phyloP scores from a whole-genome alignment of 2,329 filamentous ascomycete genomes.

The Periconia sp. region DNA sequence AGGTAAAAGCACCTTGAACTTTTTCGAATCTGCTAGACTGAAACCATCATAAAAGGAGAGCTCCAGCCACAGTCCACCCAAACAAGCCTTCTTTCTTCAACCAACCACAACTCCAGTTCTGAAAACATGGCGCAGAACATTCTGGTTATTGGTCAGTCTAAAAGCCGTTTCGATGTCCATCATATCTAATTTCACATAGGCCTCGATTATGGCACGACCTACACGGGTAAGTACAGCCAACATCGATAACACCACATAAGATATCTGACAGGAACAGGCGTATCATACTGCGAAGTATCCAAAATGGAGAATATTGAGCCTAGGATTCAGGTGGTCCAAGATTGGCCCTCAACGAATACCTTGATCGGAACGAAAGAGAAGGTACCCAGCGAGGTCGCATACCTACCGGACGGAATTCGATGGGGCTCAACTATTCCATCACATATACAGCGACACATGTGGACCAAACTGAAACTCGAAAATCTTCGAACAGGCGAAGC shows the following conservation, averaged over 20 bases:
- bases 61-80: too few relatives aligned
- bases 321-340: constrained; percentile 27
- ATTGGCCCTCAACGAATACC: constrained; percentile 31
- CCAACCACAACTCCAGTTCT: too few relatives aligned
- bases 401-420: constrained; percentile 10
- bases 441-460: constrained; percentile 33
- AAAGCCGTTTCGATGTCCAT: neutral
- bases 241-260: too few relatives aligned
- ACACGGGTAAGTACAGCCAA: constrained; percentile 22
- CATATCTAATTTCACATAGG: constrained; percentile 8
- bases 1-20: too few relatives aligned
- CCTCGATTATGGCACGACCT: constrained; percentile 30
- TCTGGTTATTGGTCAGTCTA: constrained; percentile 14
- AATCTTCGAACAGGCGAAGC: constrained; percentile 16
- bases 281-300: constrained; percentile 37
- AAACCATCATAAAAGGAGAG: too few relatives aligned
- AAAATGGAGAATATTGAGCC: constrained; percentile 9
- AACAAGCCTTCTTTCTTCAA: too few relatives aligned
- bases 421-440: constrained; percentile 25
- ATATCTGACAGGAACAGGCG: constrained; percentile 21
- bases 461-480: constrained; percentile 41
- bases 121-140: constrained; percentile 10
- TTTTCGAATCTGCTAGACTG: too few relatives aligned
- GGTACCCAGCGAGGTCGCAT: constrained; percentile 31
- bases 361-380: constrained; percentile 37